A percentile compares a stretch with the other conserved stretches of the same genome.
Conservation (phyloP, 2,329 filamentous ascomycete species). For the Grosmannia serpens region DNA sequence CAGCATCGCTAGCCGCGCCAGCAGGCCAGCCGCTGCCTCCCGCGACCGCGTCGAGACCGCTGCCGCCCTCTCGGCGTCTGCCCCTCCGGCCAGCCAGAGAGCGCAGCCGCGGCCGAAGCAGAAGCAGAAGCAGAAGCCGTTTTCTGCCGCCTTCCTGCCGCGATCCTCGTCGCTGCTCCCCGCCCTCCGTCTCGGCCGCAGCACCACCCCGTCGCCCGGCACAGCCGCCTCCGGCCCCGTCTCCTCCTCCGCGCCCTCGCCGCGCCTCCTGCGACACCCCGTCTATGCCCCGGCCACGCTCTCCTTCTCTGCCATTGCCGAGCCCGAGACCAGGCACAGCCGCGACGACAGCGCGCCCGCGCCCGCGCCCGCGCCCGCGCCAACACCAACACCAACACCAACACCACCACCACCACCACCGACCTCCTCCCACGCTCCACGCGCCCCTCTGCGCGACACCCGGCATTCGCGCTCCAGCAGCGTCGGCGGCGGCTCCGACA, state of each 20-base stretch:
- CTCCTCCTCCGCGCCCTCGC: neutral
- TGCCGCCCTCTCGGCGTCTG: neutral
- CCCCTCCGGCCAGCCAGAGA: neutral
- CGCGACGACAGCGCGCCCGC: neutral
- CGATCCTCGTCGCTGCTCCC: slow-evolving; percentile 34
- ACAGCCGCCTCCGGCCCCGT: too few relatives aligned
- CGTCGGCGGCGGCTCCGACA: slow-evolving; percentile 27
- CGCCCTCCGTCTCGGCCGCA: slow-evolving; percentile 16
- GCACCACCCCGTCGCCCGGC: slow-evolving; percentile 2
- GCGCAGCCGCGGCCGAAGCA: neutral
- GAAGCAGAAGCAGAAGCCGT: neutral
- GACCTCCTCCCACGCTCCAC: neutral
- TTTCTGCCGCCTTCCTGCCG: slow-evolving; percentile 22
- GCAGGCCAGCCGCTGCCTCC: slow-evolving; percentile 3
- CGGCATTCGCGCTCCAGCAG: slow-evolving; percentile 25
- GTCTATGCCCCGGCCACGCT: slow-evolving; percentile 16
- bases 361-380: neutral
- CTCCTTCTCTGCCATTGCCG: slow-evolving; percentile 2
- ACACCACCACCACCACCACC: slow-evolving; percentile 8
- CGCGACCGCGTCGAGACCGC: neutral
- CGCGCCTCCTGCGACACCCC: slow-evolving; percentile 10
- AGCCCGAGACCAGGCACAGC: neutral
- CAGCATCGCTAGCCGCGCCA: neutral
- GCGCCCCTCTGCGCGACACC: slow-evolving; percentile 5
- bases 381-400: neutral